Percentiles rank a stretch among this genome's conserved stretches.
phyloP scores from a whole-genome alignment of 2,329 filamentous ascomycete species.

The Exophiala aquamarina region DNA sequence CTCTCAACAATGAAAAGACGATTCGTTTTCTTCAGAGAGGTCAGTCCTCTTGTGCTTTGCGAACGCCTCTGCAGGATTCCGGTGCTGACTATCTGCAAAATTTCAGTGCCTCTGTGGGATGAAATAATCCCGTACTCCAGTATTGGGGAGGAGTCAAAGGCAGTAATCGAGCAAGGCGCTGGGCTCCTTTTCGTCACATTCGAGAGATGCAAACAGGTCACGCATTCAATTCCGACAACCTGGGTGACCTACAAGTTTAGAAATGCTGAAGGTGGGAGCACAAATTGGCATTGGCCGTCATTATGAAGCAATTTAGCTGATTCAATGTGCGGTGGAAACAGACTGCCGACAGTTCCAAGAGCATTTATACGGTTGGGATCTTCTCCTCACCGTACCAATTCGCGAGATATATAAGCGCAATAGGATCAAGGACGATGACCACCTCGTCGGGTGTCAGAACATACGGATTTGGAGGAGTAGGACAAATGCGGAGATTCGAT shows the following conservation, averaged over 20 bases:
- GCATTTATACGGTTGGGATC: conserved; percentile 4
- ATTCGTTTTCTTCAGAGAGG: conserved; percentile 11
- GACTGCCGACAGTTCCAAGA: conserved; percentile 11
- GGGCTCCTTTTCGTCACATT: conserved; percentile 12
- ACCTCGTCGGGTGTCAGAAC: conserved; percentile 6
- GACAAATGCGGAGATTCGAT: conserved; percentile 3
- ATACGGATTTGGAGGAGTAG: conserved; percentile 8
- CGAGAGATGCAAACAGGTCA: conserved; percentile 2
- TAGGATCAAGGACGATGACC: conserved; percentile 5
- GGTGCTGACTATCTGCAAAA: background rate
- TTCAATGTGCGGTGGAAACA: too few species aligned
- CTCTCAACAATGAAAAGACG: conserved; percentile 9
- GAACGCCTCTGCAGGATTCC: background rate
- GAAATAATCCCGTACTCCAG: conserved; percentile 12
- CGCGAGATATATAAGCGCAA: conserved; percentile 9
- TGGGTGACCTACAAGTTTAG: conserved; percentile 12
- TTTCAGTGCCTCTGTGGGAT: conserved; percentile 10
- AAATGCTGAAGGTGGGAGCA: conserved; percentile 2
- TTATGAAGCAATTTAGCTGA: too few species aligned
- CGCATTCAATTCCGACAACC: conserved; percentile 7
- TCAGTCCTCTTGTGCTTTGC: background rate
- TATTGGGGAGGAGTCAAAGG: conserved; percentile 6
- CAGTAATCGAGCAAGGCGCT: conserved; percentile 7
- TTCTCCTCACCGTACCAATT: conserved; percentile 7
- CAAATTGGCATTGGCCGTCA: too few species aligned